Evolutionary conservation across 169 alveolate genomes (phyloP), one percentile per base, ranked within the genome.

Genomic region (Plasmodium vivax): DNA sequence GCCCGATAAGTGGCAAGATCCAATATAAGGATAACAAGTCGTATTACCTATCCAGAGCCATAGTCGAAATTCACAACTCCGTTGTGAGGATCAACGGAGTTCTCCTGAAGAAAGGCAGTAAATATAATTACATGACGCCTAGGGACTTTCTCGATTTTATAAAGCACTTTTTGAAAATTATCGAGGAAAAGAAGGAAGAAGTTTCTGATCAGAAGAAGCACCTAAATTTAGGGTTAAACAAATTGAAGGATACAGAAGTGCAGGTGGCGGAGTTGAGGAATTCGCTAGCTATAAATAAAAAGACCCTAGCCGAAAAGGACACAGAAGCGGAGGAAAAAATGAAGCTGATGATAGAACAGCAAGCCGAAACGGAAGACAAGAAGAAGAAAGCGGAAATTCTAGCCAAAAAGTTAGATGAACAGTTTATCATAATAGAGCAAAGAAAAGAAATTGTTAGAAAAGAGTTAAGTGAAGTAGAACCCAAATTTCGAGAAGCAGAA

Each of bases 111-210:
- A 92, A 92, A 72, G 95, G 95, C 23, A 82, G 34, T 41, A 92
- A 83, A 58, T 92, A 92, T 73, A 92, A 92, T 36, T 92, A 92
- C 79, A 92, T 92, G 95, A 82, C 95, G 0, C 99, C 99, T 6
- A 97, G 99, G 92, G 99, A 99, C 85, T 99, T 98, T 96, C 96
- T 99, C 75, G 99, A 99, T 92, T 99, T 99, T 95, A 97, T 99
- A 79, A 99, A 97, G 93, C 99, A 98, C 95, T 98, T 99, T 93
- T 97, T 97, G 38, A 98, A 98, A 54, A 96, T 98, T 88, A 97
- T 97, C 75, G 96, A 94, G 9, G 99, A 98, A 85, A 98, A 99
- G 96, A 97, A 96, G 83, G 99, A 98, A 27, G 98, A 98, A 82
- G 96, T 98, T 45, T 96, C 98, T 83, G 99, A 98, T 93, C 99